phyloP scores from a whole-genome alignment of 345 rosid genomes.

The Hypericum perforatum region DNA sequence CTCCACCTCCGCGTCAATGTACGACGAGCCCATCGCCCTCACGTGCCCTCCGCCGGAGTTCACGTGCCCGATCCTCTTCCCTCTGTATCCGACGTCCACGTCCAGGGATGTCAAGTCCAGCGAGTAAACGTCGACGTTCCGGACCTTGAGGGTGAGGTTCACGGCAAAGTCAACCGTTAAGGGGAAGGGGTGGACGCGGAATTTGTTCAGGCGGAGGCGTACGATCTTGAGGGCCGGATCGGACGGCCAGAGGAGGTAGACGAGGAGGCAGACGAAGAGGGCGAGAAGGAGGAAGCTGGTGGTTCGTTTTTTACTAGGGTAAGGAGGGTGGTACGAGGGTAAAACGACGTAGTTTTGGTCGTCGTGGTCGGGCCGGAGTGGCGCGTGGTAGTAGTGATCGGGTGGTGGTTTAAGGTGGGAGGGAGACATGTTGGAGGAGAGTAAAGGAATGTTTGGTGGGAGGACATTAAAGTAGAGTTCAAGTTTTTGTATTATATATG shows the following conservation, averaged over 20 bases:
- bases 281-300: constrained; percentile 20
- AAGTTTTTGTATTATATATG: too few relatives aligned
- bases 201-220: constrained; percentile 37
- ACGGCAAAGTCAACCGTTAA: constrained; percentile 47
- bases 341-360: constrained; percentile 24
- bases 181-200: constrained; percentile 41
- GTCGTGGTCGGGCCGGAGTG: constrained; percentile 8
- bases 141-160: constrained; percentile 42
- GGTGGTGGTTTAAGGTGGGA: constrained; percentile 12
- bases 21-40: constrained; percentile 51
- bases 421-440: constrained; percentile 26
- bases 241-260: constrained; percentile 64
- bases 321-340: constrained; percentile 5
- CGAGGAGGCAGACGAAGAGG: constrained; percentile 10
- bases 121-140: constrained; percentile 59
- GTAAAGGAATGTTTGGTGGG: constrained; percentile 8
- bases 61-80: constrained; percentile 69
- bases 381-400: constrained; percentile 17
- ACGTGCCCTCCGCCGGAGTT: constrained; percentile 45
- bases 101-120: constrained; percentile 45
- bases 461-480: constrained; percentile 1
- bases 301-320: constrained; percentile 1
- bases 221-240: constrained; percentile 49
- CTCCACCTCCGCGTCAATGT: constrained; percentile 53
- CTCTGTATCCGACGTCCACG: constrained; percentile 50